Evolutionary conservation across 2,329 filamentous ascomycete species (phyloP), one percentile per base, ranked within the genome.

Genomic region (Neofusicoccum cordaticola): DNA sequence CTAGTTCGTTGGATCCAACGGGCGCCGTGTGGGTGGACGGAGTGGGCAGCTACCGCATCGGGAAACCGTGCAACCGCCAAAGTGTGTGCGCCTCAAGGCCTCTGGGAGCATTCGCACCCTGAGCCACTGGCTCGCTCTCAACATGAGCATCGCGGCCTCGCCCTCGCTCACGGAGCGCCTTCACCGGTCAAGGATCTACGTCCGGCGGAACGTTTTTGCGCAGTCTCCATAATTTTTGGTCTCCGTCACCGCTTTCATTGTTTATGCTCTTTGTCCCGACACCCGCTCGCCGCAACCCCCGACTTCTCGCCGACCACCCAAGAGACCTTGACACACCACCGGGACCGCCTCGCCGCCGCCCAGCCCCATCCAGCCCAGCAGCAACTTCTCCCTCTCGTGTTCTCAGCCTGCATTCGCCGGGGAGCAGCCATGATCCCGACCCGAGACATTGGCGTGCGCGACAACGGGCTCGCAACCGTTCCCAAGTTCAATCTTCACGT

Each of bases 171-270:
- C 12, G 3, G 15, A 15, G n/a, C 15, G 19, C 15, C 12, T 17
- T 34, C 39, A 57, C 56, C 56, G 56, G 56, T 60, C 42, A 60
- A 12, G 13, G 56, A 60, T 60, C 42, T 35, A 35, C 42, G 56
- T 47, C 56, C 56, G 56, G 56, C 42, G 56, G 35, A 60, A 60
- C 17, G 5, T 60, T 60, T 60, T 60, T 60, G 56, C 56, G 56
- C 56, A 4, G 42, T 47, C 42, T 60, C 56, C 56, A 60, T 45
- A 47, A 37, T 60, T 60, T 31, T 22, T 2, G 12, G 9, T 22
- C 31, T 42, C 27, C 27, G 53, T 60, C 56, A 60, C 56, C 56
- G 56, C 56, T 60, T 22, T 47, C 34, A 31, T 57, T 44, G 52
- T 60, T 58, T 37, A 60, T 42, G 31, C 56, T 60, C 56, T 47